Conservation (phyloP, 2,329 filamentous ascomycete species). For the Penicillium oxalicum region DNA sequence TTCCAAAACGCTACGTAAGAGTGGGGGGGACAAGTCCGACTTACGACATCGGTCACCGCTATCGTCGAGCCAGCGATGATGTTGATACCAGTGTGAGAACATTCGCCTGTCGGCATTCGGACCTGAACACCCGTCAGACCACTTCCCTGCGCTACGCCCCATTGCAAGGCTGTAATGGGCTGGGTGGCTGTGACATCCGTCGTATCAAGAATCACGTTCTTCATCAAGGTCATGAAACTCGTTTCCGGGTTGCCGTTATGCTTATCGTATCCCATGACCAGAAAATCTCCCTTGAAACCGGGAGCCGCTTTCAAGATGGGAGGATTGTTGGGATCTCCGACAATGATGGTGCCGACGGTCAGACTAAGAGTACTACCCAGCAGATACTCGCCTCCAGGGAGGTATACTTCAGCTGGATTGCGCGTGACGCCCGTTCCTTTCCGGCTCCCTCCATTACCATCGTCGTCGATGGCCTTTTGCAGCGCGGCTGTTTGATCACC, state of each 20-base stretch:
- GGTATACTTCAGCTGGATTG: conserved; percentile 25
- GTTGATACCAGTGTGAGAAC: conserved; percentile 26
- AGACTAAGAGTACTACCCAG: conserved; percentile 22
- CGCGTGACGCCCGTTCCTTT: conserved; percentile 22
- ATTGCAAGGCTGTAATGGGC: conserved; percentile 27
- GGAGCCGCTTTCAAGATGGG: conserved; percentile 24
- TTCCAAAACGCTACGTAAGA: neutral
- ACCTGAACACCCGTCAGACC: conserved; percentile 30
- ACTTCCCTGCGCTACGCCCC: conserved; percentile 31
- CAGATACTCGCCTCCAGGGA: conserved; percentile 25
- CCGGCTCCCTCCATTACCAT: conserved; percentile 21
- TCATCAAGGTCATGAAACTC: conserved; percentile 29
- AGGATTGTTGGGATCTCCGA: conserved; percentile 27
- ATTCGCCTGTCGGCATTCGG: conserved; percentile 26
- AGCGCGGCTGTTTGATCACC: conserved; percentile 22
- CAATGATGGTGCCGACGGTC: conserved; percentile 27
- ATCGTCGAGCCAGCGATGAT: conserved; percentile 22
- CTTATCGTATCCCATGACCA: conserved; percentile 26
- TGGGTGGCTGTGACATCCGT: conserved; percentile 16
- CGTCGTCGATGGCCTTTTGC: conserved; percentile 26
- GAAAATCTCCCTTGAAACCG: conserved; percentile 22
- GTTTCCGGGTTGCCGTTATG: conserved; percentile 21
- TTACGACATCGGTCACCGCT: conserved; percentile 24
- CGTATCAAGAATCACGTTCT: conserved; percentile 31
- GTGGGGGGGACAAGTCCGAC: neutral